These are phyloP conservation scores for Sonneratia alba DNA, from an alignment of 345 rosid species.

Conservation along the genomic window DNA sequence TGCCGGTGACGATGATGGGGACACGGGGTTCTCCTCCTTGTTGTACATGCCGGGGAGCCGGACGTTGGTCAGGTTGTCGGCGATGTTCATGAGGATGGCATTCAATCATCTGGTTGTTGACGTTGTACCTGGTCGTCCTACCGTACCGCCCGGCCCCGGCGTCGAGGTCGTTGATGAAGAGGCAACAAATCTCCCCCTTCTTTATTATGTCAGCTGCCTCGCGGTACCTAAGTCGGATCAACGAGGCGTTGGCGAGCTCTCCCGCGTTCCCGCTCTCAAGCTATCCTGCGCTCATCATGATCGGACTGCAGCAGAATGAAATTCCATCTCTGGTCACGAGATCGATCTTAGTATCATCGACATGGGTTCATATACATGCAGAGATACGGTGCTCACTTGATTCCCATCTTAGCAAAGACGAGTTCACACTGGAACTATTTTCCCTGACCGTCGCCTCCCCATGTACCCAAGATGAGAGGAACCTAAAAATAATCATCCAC, in stretches of 20 bases:
- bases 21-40: constrained; percentile 96
- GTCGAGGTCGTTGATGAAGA: constrained; percentile 95
- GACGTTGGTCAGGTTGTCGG: constrained; percentile 83
- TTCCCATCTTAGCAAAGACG: constrained; percentile 98
- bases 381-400: constrained; percentile 44
- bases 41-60: constrained; percentile 99
- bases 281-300: constrained; percentile 99
- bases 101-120: constrained; percentile 98
- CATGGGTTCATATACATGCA: neutral
- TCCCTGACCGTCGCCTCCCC: constrained; percentile 99
- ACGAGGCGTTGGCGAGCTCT: constrained; percentile 59
- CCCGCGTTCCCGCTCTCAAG: constrained; percentile 96
- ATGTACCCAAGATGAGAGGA: constrained; percentile 91
- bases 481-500: constrained; percentile 24
- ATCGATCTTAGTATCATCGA: neutral
- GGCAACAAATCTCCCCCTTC: constrained; percentile 90
- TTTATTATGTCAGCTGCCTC: constrained; percentile 91
- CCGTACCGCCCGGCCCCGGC: constrained; percentile 96
- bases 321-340: neutral
- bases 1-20: constrained; percentile 92
- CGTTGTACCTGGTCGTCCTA: constrained; percentile 93
- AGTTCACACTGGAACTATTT: constrained; percentile 98
- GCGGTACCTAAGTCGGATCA: constrained; percentile 96
- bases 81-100: constrained; percentile 99
- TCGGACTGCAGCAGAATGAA: constrained; percentile 47